Conservation (phyloP, 2,329 filamentous ascomycete genomes). For the Nothopassalora personata region DNA sequence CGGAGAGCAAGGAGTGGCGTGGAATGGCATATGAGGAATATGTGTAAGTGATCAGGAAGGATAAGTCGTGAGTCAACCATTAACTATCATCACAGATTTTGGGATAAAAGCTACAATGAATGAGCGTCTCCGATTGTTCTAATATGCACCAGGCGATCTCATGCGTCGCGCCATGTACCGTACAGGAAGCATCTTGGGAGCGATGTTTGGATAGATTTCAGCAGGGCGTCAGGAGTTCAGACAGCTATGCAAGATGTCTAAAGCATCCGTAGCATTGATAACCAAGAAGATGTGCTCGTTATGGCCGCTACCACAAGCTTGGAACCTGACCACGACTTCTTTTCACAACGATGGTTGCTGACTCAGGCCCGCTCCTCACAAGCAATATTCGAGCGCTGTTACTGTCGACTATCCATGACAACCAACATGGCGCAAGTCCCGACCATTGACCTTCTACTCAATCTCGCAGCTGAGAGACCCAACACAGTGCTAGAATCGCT, state of each 20-base stretch:
- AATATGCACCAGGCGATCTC: background rate
- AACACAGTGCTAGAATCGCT: constrained; percentile 69
- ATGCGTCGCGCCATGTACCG: background rate
- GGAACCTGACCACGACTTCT: background rate
- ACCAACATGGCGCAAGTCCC: constrained; percentile 26
- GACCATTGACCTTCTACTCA: constrained; percentile 45
- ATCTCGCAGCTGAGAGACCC: constrained; percentile 72
- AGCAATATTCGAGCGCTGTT: no score
- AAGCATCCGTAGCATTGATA: background rate
- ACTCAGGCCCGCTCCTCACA: background rate
- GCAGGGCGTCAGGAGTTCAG: background rate
- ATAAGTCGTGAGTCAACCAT: background rate
- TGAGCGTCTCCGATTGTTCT: background rate
- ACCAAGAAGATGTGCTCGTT: background rate
- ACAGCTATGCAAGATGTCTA: background rate
- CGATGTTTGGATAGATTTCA: background rate
- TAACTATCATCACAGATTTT: background rate
- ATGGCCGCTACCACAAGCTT: background rate
- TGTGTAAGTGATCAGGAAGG: constrained; percentile 17
- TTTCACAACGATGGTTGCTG: background rate
- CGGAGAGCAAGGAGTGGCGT: constrained; percentile 19
- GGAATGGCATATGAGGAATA: constrained; percentile 29
- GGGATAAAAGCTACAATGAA: constrained; percentile 7
- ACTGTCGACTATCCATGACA: background rate
- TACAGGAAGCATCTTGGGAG: background rate